A percentile compares a stretch with the other conserved stretches of the same genome.
These are phyloP conservation scores for Hymenotorrendiella dingleyae DNA, from an alignment of 2,329 filamentous ascomycete species.

Conservation along the genomic window DNA sequence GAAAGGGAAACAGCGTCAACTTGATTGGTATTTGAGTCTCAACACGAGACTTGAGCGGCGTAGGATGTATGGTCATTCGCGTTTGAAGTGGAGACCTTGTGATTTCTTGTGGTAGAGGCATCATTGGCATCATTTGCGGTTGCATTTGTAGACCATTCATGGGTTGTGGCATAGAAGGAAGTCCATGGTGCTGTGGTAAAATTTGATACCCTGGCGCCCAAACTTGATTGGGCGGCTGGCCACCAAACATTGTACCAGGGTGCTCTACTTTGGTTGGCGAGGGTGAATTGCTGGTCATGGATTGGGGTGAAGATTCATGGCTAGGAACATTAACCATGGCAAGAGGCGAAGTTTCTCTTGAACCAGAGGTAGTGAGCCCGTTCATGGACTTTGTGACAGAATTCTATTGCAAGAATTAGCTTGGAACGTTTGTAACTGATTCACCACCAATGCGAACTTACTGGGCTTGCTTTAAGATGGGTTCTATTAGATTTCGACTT, in stretches of 20 bases:
- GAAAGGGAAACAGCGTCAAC: conserved; percentile 70
- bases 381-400: conserved; percentile 46
- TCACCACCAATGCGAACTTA: conserved; percentile 24
- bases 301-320: conserved; percentile 46
- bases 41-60: conserved; percentile 78
- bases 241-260: conserved; percentile 28
- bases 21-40: conserved; percentile 94
- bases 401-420: conserved; percentile 41
- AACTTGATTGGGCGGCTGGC: conserved; percentile 17
- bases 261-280: conserved; percentile 40
- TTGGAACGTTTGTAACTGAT: not conserved
- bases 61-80: conserved; percentile 56
- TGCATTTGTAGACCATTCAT: conserved; percentile 13
- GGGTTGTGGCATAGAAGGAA: conserved; percentile 7
- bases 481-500: conserved; percentile 23
- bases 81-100: conserved; percentile 30
- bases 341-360: conserved; percentile 50
- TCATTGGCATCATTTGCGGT: conserved; percentile 15
- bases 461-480: conserved; percentile 40
- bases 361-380: conserved; percentile 40
- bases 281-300: conserved; percentile 42
- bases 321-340: conserved; percentile 46
- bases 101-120: conserved; percentile 18
- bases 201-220: conserved; percentile 33
- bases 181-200: conserved; percentile 6